Evolutionary conservation across 345 rosid genomes (phyloP), one percentile per base, ranked within the genome.

Genomic region (Acer saccharum): DNA sequence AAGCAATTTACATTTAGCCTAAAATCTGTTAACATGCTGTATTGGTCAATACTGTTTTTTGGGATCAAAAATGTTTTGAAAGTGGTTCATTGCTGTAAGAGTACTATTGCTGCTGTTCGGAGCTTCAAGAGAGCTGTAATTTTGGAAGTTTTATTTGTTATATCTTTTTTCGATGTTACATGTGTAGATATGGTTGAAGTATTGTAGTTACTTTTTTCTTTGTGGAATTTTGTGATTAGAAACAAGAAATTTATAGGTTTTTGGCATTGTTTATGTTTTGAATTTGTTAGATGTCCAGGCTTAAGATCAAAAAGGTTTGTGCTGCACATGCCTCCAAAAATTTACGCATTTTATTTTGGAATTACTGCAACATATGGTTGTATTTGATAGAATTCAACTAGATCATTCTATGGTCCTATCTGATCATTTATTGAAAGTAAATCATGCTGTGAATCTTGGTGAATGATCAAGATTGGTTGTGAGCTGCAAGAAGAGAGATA

Each of bases 81-180:
- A 77, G 50, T 72, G 52, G 62, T 50, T 76, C 29, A 43, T 77
- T 52, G 16, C 63, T 52, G 44, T 54, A n/a, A 14, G 27, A 17
- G 17, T 4, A 61, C 10, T 35, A 20, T 39, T n/a, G 52, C 64
- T 60, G 27, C 8, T 6, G 64, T 20, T 60, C 13, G 64, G 27
- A 6, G 27, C 21, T 18, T 46, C 50, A 46, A 0, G 50, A 46
- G 50, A 10, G 50, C 13, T 46, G 13, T 46, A 46, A 46, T 46
- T 46, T 43, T 43, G 46, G 11, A 8, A 43, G 13, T 9, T 46
- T 46, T 46, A 46, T 46, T 46, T 10, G 50, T 46, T 5, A 21
- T 60, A 2, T 60, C 9, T 60, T 58, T 58, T 20, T 58, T 20
- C n/a, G 62, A 21, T 20, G 27, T 1, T 60, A 0, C 64, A 60